Evolutionary conservation across 805 yeast genomes (phyloP), one percentile per base, ranked within the genome.

Genomic region (Hanseniaspora taiwanica): DNA sequence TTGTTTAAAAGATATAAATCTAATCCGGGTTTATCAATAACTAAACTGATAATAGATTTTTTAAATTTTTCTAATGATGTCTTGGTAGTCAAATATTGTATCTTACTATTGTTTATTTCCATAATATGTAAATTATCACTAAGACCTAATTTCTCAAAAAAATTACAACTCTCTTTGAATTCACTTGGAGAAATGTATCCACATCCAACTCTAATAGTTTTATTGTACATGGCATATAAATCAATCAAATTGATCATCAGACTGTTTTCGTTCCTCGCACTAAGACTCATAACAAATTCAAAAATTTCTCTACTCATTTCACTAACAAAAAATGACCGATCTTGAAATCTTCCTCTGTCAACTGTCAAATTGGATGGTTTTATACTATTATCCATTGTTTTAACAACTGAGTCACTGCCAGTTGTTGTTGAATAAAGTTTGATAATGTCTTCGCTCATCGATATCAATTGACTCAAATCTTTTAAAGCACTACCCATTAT

Each of bases 291-390:
- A 52, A 45, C 62, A 55, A 75, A 86, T 49, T 82, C 94, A 32
- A 84, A 77, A 2, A 89, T 54, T 51, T 84, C 87, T 40, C 94
- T 68, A 0, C 96, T 73, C 14, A 85, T 61, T 50, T 85, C 95
- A 43, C 75, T 74, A 21, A 71, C 59, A 44, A 70, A 72, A n/a
- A 68, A 48, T 17, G 57, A 53, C 40, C 57, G 60, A 45, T 63
- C 65, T 20, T 50, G 42, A 57, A 66, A 49, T 48, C 61, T 45
- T 33, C 52, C 54, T 37, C 65, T 50, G 20, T 62, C 65, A 10
- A 60, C 52, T 4, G 56, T 54, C 6, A 61, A 44, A 4, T 46
- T 35, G 4, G 56, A 52, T 10, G 36, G 23, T 24, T 45, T 33
- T 24, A 36, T 50, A 40, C 24, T 42, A n/a, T 46, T 48, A 10